A percentile compares a stretch with the other conserved stretches of the same genome.
These are phyloP conservation scores for Parascedosporium putredinis DNA, from an alignment of 2,329 filamentous ascomycete genomes.

Conservation along the genomic window DNA sequence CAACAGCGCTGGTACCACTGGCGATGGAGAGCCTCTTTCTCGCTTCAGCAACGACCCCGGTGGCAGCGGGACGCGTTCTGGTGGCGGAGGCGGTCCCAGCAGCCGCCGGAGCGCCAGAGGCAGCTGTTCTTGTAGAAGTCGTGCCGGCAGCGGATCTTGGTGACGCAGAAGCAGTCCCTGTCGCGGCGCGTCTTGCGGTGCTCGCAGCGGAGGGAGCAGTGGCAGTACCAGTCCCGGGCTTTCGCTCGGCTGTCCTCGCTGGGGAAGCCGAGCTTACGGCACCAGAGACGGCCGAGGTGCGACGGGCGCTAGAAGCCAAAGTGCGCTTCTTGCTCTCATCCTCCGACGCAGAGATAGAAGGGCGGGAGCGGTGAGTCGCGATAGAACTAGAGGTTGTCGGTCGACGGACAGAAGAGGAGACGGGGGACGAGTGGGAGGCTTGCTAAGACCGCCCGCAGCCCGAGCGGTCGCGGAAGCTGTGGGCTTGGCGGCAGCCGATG, in stretches of 20 bases:
- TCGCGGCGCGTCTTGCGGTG: slow-evolving; percentile 14
- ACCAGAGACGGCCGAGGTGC: slow-evolving; percentile 7
- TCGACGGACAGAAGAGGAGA: slow-evolving; percentile 22
- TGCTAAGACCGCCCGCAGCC: slow-evolving; percentile 30
- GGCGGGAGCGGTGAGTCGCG: slow-evolving; percentile 34
- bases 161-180: slow-evolving; percentile 15
- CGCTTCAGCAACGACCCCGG: slow-evolving; percentile 23
- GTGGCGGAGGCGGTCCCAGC: slow-evolving; percentile 21
- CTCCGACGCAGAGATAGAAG: slow-evolving; percentile 37
- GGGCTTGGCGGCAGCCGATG: slow-evolving; percentile 18
- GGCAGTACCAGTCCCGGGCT: slow-evolving; percentile 20
- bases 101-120: slow-evolving; percentile 17
- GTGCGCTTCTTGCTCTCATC: slow-evolving; percentile 34
- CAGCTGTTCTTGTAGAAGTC: slow-evolving; percentile 25
- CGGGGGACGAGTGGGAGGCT: slow-evolving; percentile 38
- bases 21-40: slow-evolving; percentile 49
- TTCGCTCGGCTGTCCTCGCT: slow-evolving; percentile 23
- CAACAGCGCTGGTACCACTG: slow-evolving; percentile 25
- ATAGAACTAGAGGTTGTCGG: slow-evolving; percentile 21
- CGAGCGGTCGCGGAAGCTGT: slow-evolving; percentile 23
- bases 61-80: slow-evolving; percentile 23
- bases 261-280: slow-evolving; percentile 12
- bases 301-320: slow-evolving; percentile 8
- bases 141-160: slow-evolving; percentile 17
- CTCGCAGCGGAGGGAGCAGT: slow-evolving; percentile 16